Conservation (phyloP, 345 rosid genomes). For the Cardamine chenopodiifolia region DNA sequence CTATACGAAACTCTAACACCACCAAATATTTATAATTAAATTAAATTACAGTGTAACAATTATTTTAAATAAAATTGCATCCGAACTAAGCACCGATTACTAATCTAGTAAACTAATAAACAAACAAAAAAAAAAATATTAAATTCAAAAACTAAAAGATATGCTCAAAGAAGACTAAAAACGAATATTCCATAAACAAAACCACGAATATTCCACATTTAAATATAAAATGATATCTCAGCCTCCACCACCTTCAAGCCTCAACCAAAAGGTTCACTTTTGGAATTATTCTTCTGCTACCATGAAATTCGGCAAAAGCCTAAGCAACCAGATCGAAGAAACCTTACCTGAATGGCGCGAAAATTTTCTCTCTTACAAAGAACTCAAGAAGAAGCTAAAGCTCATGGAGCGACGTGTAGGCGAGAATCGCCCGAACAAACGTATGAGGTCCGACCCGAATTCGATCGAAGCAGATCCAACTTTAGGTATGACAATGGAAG, state of each 20-base stretch:
- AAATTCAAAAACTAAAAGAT: constrained; percentile 33
- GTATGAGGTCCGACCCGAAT: constrained; percentile 48
- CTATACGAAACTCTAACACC: too few relatives aligned
- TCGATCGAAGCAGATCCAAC: constrained; percentile 36
- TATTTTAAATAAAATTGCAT: too few relatives aligned
- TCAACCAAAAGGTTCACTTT: constrained; percentile 11
- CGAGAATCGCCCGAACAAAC: constrained; percentile 58
- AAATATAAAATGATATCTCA: constrained; percentile 39
- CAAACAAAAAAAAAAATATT: not conserved
- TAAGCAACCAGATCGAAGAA: constrained; percentile 95
- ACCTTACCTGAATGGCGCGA: constrained; percentile 94
- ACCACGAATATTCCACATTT: constrained; percentile 70
- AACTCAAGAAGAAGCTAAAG: constrained; percentile 83
- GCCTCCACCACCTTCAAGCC: not conserved
- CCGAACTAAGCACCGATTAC: too few relatives aligned
- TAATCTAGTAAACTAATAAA: too few relatives aligned
- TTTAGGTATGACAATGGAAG: constrained; percentile 61
- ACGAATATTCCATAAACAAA: constrained; percentile 62
- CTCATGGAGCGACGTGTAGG: constrained; percentile 56
- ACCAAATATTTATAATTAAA: too few relatives aligned
- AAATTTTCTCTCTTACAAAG: constrained; percentile 95
- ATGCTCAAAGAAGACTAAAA: constrained; percentile 36
- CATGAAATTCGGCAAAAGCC: constrained; percentile 96
- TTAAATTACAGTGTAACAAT: too few relatives aligned
- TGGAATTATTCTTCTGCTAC: not conserved